Base-by-base conservation (phyloP, 768 basidiomycete species). In the Lactarius sanguifluus region DNA sequence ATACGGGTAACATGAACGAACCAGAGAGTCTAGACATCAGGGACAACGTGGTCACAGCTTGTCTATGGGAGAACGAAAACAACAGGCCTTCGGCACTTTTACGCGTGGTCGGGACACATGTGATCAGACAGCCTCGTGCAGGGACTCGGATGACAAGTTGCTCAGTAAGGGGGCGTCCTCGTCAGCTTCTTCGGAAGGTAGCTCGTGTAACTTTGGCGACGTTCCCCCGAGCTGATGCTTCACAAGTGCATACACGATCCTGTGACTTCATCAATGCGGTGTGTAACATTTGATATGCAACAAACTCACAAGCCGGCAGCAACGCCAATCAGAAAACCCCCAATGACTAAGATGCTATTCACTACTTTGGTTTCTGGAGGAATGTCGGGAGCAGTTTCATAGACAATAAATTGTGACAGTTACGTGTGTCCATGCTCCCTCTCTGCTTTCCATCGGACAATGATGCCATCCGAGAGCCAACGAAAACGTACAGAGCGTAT, bases 361-460 rank as follows among this genome's bases (percentile, higher is more conserved):
- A 93, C 69, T 23, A 90, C 74, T 75, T 86, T 89, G 0, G 89
- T 86, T 61, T 82, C 86, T 87, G 72, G 50, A 65, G 41, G 57
- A 58, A 20, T 54, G 64, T 63, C 30, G 56, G 58, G n/a, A 45
- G 43, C 15, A 20, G 47, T 25, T 9, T 23, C 55, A 30, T 12
- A 38, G 28, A n/a, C 52, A 56, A 68, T 43, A 62, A 36, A 34
- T 47, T 18, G 61, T 64, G 52, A 64, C 66, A 73, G 82, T 64
- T 79, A 90, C 90, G 81, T 28, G 84, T 82, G 72, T 94, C 91
- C 91, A 94, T 94, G 50, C 85, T 77, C 45, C 78, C 81, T 55
- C 92, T 83, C 67, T 87, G 85, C 70, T 88, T 82, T 41, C 90
- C 90, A 71, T 94, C 92, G 12, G 92, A 88, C 18, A 94, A 78